Conservation (phyloP, 805 yeast genomes). For the Ogataea pilisensis region DNA sequence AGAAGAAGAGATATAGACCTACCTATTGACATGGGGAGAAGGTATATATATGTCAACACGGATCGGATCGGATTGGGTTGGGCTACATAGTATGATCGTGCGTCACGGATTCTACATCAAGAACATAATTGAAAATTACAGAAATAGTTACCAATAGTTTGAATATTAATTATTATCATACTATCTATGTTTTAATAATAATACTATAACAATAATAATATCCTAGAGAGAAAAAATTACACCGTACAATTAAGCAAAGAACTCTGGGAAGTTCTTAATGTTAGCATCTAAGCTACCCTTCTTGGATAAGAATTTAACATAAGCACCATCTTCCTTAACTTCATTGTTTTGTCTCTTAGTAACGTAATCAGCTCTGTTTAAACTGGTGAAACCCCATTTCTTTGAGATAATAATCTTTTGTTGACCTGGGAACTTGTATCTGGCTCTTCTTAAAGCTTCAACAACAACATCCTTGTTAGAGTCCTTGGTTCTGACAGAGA, state of each 20-base stretch:
- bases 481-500: slow-evolving; percentile 98
- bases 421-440: slow-evolving; percentile 99
- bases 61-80: no score
- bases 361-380: slow-evolving; percentile 96
- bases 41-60: no score
- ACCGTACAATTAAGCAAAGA: slow-evolving; percentile 38
- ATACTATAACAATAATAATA: neutral
- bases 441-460: slow-evolving; percentile 99
- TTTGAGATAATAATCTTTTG: slow-evolving; percentile 98
- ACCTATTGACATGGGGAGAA: no score
- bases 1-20: no score
- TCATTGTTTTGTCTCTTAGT: slow-evolving; percentile 94
- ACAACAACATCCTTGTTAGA: slow-evolving; percentile 94
- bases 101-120: no score
- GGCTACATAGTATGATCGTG: no score
- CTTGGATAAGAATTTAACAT: slow-evolving; percentile 95
- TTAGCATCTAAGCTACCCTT: slow-evolving; percentile 93
- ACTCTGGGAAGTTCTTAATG: slow-evolving; percentile 93
- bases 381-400: slow-evolving; percentile 99
- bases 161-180: no score
- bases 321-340: slow-evolving; percentile 99
- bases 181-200: neutral
- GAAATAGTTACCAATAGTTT: no score
- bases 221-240: neutral
- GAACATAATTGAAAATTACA: no score